Evolutionary conservation across 768 basidiomycete species (phyloP).

Genomic region (Hygrocybe punicea): DNA sequence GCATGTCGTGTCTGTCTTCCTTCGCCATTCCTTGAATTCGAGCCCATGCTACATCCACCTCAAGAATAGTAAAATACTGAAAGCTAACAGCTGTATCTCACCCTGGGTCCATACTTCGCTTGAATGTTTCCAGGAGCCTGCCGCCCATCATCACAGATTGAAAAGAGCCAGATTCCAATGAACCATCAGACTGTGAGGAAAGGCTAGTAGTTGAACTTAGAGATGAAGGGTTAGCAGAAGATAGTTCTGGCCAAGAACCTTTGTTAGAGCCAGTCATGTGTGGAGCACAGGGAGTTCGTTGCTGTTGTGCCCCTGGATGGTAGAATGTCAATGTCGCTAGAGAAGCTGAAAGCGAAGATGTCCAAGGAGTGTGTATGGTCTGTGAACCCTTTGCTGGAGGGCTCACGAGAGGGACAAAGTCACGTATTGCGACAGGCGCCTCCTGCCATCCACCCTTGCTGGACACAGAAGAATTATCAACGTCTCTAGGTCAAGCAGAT

Average conservation of each 20-base stretch:
- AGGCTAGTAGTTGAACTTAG: neutral
- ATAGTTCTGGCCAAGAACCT: too few relatives aligned
- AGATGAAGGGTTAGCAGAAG: constrained; percentile 27
- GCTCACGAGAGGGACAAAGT: too few relatives aligned
- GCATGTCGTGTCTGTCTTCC: too few relatives aligned
- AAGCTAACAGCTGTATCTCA: too few relatives aligned
- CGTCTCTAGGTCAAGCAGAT: constrained; percentile 15
- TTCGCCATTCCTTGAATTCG: too few relatives aligned
- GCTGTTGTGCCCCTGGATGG: too few relatives aligned
- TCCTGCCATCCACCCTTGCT: constrained; percentile 16
- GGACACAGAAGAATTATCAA: constrained; percentile 23
- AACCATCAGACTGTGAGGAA: constrained; percentile 1
- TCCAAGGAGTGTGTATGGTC: constrained; percentile 38
- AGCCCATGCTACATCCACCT: too few relatives aligned
- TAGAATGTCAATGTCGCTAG: too few relatives aligned
- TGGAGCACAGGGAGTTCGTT: too few relatives aligned
- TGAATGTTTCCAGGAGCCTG: constrained; percentile 41
- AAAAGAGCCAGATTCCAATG: neutral
- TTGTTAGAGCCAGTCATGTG: too few relatives aligned
- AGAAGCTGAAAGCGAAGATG: constrained; percentile 71
- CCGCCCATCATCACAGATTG: constrained; percentile 23
- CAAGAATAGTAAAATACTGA: too few relatives aligned
- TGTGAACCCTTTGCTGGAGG: constrained; percentile 32
- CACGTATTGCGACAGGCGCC: too few relatives aligned
- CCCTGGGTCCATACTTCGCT: constrained; percentile 39